phyloP scores from a whole-genome alignment of 2,329 filamentous ascomycete genomes.

The Teratosphaeria epicoccoides region DNA sequence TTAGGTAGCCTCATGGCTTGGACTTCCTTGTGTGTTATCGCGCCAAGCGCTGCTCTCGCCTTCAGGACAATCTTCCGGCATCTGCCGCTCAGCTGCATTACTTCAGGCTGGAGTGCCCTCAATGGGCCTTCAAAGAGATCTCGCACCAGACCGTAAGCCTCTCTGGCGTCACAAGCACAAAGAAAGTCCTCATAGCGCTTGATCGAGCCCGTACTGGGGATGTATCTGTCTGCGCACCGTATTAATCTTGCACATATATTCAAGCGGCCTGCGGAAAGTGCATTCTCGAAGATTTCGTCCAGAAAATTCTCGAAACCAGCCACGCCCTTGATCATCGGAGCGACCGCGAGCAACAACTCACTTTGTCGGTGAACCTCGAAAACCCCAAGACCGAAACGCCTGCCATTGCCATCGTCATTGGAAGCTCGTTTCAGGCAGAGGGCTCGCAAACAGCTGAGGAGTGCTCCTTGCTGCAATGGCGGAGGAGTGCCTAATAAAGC shows the following conservation, averaged over 20 bases:
- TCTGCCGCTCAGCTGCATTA: background rate
- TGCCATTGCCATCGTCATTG: background rate
- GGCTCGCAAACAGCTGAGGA: background rate
- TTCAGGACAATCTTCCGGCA: background rate
- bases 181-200: background rate
- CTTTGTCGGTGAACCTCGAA: background rate
- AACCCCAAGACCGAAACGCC: background rate
- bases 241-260: background rate
- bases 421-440: background rate
- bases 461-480: background rate
- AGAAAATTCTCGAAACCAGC: background rate
- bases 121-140: background rate
- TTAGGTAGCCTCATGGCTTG: background rate
- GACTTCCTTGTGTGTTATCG: background rate
- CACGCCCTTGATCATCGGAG: background rate
- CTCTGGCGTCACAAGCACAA: background rate
- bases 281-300: background rate
- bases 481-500: background rate
- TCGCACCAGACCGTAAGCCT: background rate
- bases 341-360: background rate
- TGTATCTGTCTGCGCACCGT: background rate
- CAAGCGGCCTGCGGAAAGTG: background rate
- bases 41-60: background rate
- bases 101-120: background rate
- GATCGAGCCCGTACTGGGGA: background rate